These are phyloP conservation scores for Phycomyces nitens DNA, from an alignment of 192 early-diverging fungal species.

Conservation along the genomic window DNA sequence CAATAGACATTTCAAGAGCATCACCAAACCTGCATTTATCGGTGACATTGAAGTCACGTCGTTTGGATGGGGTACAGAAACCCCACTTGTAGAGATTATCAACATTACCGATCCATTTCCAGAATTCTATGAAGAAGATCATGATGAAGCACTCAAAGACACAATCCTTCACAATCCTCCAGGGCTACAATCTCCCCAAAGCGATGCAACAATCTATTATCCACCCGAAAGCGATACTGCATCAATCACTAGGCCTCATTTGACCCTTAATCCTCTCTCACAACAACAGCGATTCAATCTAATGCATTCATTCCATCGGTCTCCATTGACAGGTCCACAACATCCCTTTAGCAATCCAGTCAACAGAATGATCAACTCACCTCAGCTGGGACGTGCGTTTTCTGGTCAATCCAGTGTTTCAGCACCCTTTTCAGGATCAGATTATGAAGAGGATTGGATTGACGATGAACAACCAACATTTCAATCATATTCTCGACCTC, in stretches of 20 bases:
- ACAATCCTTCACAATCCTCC: too few species aligned
- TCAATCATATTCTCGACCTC: not conserved
- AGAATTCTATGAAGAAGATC: slow-evolving; percentile 69
- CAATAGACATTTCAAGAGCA: slow-evolving; percentile 57
- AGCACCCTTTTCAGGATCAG: not conserved
- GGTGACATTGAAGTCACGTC: slow-evolving; percentile 65
- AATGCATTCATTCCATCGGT: slow-evolving; percentile 32
- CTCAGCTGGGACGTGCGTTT: too few species aligned
- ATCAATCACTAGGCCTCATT: not conserved
- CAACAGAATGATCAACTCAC: not conserved
- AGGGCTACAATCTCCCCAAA: too few species aligned
- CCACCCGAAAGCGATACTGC: slow-evolving; percentile 27
- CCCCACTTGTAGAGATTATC: slow-evolving; percentile 65
- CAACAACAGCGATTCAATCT: slow-evolving; percentile 28
- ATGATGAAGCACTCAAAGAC: slow-evolving; percentile 18
- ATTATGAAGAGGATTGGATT: slow-evolving; percentile 24
- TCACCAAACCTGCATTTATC: slow-evolving; percentile 65
- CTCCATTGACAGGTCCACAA: slow-evolving; percentile 35
- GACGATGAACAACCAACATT: slow-evolving; percentile 24
- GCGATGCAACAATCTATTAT: not conserved
- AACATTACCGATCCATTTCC: slow-evolving; percentile 72
- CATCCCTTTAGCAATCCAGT: slow-evolving; percentile 28
- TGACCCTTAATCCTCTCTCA: slow-evolving; percentile 5
- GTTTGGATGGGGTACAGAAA: slow-evolving; percentile 66
- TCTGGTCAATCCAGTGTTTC: too few species aligned